Conservation (phyloP, 441 rosid genomes). For the Arabidopsis lyrata region DNA sequence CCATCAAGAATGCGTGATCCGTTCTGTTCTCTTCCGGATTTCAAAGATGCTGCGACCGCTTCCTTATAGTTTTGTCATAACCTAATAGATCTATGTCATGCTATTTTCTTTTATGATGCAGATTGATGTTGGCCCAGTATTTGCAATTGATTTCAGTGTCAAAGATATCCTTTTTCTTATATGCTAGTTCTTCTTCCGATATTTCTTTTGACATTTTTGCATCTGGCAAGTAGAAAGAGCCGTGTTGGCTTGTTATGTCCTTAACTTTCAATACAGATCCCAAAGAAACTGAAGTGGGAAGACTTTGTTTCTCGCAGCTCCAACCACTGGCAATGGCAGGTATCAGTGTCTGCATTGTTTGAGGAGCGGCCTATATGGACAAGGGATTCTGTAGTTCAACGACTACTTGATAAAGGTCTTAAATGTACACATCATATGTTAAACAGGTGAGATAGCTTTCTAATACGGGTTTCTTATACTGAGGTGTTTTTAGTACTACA, state of each 20-base stretch:
- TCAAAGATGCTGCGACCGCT: constrained; percentile 6
- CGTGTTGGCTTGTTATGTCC: constrained; percentile 41
- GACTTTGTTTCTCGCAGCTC: constrained; percentile 59
- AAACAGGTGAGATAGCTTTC: constrained; percentile 64
- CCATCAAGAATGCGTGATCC: not conserved
- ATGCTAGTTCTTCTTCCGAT: constrained; percentile 19
- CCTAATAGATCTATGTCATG: not conserved
- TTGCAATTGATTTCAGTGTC: constrained; percentile 84
- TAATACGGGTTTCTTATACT: not conserved
- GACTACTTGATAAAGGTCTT: constrained; percentile 71
- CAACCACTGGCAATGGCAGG: constrained; percentile 80
- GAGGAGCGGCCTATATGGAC: constrained; percentile 95
- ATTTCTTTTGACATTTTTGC: constrained; percentile 15
- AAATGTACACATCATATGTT: constrained; percentile 65
- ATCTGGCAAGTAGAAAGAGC: constrained; percentile 20
- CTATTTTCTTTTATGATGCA: constrained; percentile 50
- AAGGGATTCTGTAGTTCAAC: constrained; percentile 72
- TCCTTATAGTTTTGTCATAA: not conserved
- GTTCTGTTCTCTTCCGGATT: not conserved
- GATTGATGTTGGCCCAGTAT: constrained; percentile 76
- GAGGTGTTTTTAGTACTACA: constrained; percentile 7
- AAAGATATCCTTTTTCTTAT: constrained; percentile 78
- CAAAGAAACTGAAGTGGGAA: constrained; percentile 84
- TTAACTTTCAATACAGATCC: constrained; percentile 82
- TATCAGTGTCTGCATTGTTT: constrained; percentile 79